Base-by-base conservation (phyloP, 2,329 filamentous ascomycete species). In the Nigrospora osmanthi region DNA sequence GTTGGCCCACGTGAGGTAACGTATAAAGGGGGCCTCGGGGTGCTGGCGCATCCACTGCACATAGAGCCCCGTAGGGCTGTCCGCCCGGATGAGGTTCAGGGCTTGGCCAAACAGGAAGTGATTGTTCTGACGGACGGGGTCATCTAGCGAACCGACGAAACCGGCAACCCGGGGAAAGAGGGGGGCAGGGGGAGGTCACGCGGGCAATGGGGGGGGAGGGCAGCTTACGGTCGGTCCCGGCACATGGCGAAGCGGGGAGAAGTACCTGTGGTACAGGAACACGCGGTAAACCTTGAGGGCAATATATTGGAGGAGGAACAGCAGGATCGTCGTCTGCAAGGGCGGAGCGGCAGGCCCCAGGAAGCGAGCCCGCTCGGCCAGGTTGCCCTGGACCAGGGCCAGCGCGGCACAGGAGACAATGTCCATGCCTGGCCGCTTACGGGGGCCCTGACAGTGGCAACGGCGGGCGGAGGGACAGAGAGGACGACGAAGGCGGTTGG, bases 1-100 rank as follows among this genome's bases (percentile, higher is more conserved):
- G 47, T 60, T 58, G 13, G 45, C 54, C 34, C 57, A 53, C 28
- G 46, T 48, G 1, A 59, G 48, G 36, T 57, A 61, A 11, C 57
- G 50, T 39, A 62, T 57, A 14, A 63, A 45, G 2, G 52, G 52
- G 12, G 54, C 52, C 4, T 53, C 40, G 6, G 58, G 58, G 43
- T 50, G 52, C 34, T 55, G 35, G 15, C 47, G 44, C 43, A 52
- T 53, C 57, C 55, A 59, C 5, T 54, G 40, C 28, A 54, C 38
- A n/a, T 55, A 55, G 12, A 48, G 42, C 32, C 35, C 44, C 30
- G 37, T 49, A 3, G 53, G 49, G 5, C 47, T 47, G 1, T 51
- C 45, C 5, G 49, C 47, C 11, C 38, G 44, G 12, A 51, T 19
- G 11, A 52, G 30, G 15, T 54, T 51, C 33, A 55, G 31, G 6